Base-by-base conservation (phyloP, 2,329 filamentous ascomycete genomes). In the Emmonsia crescens region DNA sequence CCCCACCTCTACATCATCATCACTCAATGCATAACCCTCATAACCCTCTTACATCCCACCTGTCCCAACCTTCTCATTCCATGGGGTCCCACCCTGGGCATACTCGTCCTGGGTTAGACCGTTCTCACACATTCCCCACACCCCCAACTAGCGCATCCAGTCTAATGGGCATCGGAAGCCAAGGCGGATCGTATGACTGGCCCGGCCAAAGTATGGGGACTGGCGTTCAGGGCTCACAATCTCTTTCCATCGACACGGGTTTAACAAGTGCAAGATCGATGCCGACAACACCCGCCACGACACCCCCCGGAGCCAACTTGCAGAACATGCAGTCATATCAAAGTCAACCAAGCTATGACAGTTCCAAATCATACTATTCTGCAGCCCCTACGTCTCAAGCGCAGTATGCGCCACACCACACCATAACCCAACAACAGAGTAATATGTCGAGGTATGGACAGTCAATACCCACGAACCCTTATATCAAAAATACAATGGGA, bases 131-230 rank as follows among this genome's bases (percentile, higher is more conserved):
- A 1, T 96, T 96, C 75, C 92, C 93, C 3, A 96, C 93, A 3
- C 93, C 93, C 42, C 92, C 93, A 1, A 90, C 92, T 0, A 96
- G 90, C 73, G 89, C 91, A n/a, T 94, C 91, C 0, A 90, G 91
- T 74, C 85, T 95, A 54, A 91, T 86, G 77, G 78, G 83, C 64
- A 90, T 96, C 82, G 85, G 86, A 54, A 83, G 83, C 66, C 86
- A 88, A 46, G 88, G 90, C 40, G 82, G 77, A 67, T 88, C 83
- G 48, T 96, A 93, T 73, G 88, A 92, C 71, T 96, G 92, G 89
- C 81, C 83, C 75, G 76, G 77, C 62, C 82, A 83, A 70, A 82
- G 82, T 64, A 87, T 89, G 80, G 82, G 78, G 64, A 81, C 82
- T n/a, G 75, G 73, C 24, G 77, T 82, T 56, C 85, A 86, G 70